Conservation (phyloP, 116 monocot genomes). For the Dioscorea cayenensis region DNA sequence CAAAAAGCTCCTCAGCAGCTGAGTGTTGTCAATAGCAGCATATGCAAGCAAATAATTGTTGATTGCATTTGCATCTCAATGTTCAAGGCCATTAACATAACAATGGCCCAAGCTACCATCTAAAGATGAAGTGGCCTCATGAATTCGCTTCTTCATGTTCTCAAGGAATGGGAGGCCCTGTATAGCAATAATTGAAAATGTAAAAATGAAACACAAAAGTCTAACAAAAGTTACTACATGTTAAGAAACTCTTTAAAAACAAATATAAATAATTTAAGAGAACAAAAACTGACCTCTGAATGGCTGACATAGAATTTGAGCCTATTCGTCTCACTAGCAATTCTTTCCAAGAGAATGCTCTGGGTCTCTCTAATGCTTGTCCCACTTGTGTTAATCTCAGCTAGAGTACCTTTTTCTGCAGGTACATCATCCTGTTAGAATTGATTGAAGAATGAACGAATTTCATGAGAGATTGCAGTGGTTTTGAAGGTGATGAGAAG, state of each 20-base stretch:
- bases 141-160: conserved; percentile 95
- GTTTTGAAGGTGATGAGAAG: too few relatives aligned
- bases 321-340: conserved; percentile 98
- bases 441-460: too few relatives aligned
- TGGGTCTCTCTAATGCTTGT: conserved; percentile 64
- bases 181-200: conserved; percentile 46
- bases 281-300: conserved; percentile 60
- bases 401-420: conserved; percentile 24
- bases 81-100: conserved; percentile 67
- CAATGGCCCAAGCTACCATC: conserved; percentile 69
- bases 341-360: conserved; percentile 93
- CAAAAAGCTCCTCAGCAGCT: conserved; percentile 90
- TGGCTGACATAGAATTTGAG: conserved; percentile 80
- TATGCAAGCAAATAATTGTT: conserved; percentile 95
- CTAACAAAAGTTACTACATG: too few relatives aligned
- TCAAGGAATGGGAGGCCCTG: conserved; percentile 93
- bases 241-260: too few relatives aligned
- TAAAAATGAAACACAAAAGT: neutral
- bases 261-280: neutral
- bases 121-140: conserved; percentile 51
- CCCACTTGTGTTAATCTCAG: conserved; percentile 29
- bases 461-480: too few relatives aligned
- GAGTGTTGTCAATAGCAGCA: conserved; percentile 91
- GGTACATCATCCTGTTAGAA: conserved; percentile 12
- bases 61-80: conserved; percentile 66